Base-by-base conservation (phyloP, 2,329 filamentous ascomycete species). In the Leptographium flavum region DNA sequence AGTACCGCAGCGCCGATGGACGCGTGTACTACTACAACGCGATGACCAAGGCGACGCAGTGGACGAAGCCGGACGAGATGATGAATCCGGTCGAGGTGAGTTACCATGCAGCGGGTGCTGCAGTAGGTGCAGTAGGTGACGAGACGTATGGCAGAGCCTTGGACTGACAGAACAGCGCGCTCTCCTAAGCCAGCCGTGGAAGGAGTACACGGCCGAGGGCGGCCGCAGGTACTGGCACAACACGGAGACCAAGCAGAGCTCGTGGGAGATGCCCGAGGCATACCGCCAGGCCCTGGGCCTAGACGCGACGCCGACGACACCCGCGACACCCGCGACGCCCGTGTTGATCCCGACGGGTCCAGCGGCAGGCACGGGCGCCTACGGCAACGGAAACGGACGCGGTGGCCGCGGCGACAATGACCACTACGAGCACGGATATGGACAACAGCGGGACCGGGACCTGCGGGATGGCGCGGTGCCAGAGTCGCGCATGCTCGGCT, bases 141-240 rank as follows among this genome's bases (percentile, higher is more conserved):
- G n/a, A n/a, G n/a, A n/a, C n/a, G n/a, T n/a, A n/a, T n/a, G n/a
- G n/a, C n/a, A n/a, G n/a, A n/a, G n/a, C n/a, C n/a, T n/a, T n/a
- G n/a, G n/a, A 11, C 30, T 41, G 50, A 31, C 30, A 48, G 10
- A 23, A 8, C 59, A 88, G 86, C 83, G 83, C 58, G 85, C 85
- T 45, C 72, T 93, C 40, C 73, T 82, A 42, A 81, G 81, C 55
- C 84, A 92, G 54, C 84, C 85, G 52, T 98, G 88, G 87, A 92
- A 90, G 58, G 87, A 94, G 63, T 92, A 94, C 58, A 87, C 82
- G 23, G 81, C 85, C 21, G 79, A 87, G 50, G 84, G 86, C 52
- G 92, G 90, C 39, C 79, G 81, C 56, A 86, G 90, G 59, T 98
- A 98, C 65, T 98, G 87, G 84, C 90, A 88, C 63, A 92, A 98